Evolutionary conservation across 371 early-diverging fungal species (phyloP).

Genomic region (Gilbertella persicaria): DNA sequence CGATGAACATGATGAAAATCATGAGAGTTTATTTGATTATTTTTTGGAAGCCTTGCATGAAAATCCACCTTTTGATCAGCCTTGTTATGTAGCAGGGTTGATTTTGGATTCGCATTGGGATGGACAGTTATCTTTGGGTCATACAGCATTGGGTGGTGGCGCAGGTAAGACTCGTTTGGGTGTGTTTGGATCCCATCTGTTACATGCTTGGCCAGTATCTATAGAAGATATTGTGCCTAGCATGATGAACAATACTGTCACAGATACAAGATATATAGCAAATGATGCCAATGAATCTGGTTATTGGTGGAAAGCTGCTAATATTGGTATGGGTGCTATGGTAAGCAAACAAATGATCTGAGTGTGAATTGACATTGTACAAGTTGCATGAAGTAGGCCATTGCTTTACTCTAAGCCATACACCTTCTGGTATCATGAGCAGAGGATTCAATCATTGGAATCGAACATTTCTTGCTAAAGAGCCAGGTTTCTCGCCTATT

Average conservation of each 20-base stretch:
- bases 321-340: constrained; percentile 75
- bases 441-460: constrained; percentile 71
- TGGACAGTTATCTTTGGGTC: constrained; percentile 53
- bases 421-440: constrained; percentile 61
- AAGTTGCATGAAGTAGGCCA: constrained; percentile 73
- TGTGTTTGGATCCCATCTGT: constrained; percentile 69
- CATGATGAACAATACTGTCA: constrained; percentile 57
- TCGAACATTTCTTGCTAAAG: constrained; percentile 62
- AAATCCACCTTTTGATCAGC: constrained; percentile 41
- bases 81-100: constrained; percentile 55
- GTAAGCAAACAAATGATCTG: constrained; percentile 3
- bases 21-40: constrained; percentile 39
- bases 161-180: constrained; percentile 50
- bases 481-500: constrained; percentile 54
- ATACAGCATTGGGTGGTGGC: constrained; percentile 72
- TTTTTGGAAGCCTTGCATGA: constrained; percentile 49
- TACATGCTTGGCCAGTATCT: constrained; percentile 65
- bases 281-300: constrained; percentile 65
- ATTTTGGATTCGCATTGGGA: constrained; percentile 67
- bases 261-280: constrained; percentile 55
- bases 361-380: not conserved
- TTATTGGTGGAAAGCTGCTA: constrained; percentile 57
- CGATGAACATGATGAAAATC: constrained; percentile 24
- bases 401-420: constrained; percentile 57
- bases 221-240: constrained; percentile 61